phyloP scores from a whole-genome alignment of 768 basidiomycete genomes.

The Lactarius psammicola region DNA sequence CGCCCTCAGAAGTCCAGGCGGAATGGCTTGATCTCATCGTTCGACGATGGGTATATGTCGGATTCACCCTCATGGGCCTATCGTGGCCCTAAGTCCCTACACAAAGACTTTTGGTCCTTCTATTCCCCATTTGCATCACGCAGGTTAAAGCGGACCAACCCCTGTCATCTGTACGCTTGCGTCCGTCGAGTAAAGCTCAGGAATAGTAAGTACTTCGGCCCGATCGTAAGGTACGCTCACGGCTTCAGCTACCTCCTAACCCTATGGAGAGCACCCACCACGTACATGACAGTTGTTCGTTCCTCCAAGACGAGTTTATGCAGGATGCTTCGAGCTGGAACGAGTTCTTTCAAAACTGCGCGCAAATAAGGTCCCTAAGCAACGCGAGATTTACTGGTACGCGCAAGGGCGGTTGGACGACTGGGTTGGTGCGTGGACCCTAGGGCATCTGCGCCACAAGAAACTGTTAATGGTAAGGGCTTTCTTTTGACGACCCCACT shows the following conservation, averaged over 20 bases:
- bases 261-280: conserved; percentile 4
- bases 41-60: conserved; percentile 16
- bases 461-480: conserved; percentile 12
- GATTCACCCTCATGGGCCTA: conserved; percentile 4
- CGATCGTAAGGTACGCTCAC: conserved; percentile 5
- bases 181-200: not conserved
- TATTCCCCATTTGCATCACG: not conserved
- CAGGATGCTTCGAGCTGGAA: conserved; percentile 13
- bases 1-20: conserved; percentile 17
- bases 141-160: conserved; percentile 20
- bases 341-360: conserved; percentile 13
- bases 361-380: conserved; percentile 11
- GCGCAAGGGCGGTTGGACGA: conserved; percentile 15
- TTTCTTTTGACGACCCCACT: not conserved
- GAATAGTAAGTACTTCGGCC: not conserved
- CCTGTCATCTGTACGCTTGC: not conserved
- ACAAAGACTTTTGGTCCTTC: not conserved
- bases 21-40: not conserved
- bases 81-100: conserved; percentile 1
- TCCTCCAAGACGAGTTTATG: conserved; percentile 12
- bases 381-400: conserved; percentile 23
- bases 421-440: conserved; percentile 15
- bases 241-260: conserved; percentile 7
- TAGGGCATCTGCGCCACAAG: conserved; percentile 13
- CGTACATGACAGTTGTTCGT: conserved; percentile 9